Base-by-base conservation (phyloP, 768 basidiomycete species). In the Royoungia palumana region DNA sequence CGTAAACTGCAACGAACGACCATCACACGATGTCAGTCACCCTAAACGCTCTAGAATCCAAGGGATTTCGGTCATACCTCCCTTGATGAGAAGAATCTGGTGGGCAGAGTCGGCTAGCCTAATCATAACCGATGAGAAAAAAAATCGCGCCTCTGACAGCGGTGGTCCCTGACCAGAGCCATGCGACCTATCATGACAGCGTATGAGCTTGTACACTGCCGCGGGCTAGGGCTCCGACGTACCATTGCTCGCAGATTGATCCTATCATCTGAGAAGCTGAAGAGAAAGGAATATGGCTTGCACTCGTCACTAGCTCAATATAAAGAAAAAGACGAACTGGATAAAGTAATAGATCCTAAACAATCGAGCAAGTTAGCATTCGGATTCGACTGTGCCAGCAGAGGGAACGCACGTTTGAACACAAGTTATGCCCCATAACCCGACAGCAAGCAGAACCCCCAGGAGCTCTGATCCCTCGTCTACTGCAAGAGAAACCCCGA, bases 361-460 rank as follows among this genome's bases (percentile, higher is more conserved):
- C 13, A 16, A 27, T 19, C 0, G 8, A 25, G 39, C 20, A 47
- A 14, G 9, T 32, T 30, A 30, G 30, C 32, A 14, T 20, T 17
- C 12, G 22, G 25, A 34, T 20, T 13, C 35, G 7, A 41, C 16
- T 25, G 11, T 12, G 17, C 19, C 7, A 39, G 13, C 2, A 25
- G 28, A 28, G 49, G 35, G 38, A 34, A 49, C 51, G 22, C 34
- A 60, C 60, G 60, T 50, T 28, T 60, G 58, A 6, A 50, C 46
- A 38, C 59, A 60, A 34, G 59, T 62, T 38, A 61, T 51, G 7
- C 60, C 60, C 60, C 60, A 60, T 11, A 60, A 60, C 19, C 51
- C 59, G 30, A 61, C 56, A 20, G 60, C 41, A 38, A 58, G 44
- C 10, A 60, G 14, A 35, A 50, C 41, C 4, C 46, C 51, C 38